Base-by-base conservation (phyloP, 805 yeast genomes). In the Hanseniaspora valbyensis region DNA sequence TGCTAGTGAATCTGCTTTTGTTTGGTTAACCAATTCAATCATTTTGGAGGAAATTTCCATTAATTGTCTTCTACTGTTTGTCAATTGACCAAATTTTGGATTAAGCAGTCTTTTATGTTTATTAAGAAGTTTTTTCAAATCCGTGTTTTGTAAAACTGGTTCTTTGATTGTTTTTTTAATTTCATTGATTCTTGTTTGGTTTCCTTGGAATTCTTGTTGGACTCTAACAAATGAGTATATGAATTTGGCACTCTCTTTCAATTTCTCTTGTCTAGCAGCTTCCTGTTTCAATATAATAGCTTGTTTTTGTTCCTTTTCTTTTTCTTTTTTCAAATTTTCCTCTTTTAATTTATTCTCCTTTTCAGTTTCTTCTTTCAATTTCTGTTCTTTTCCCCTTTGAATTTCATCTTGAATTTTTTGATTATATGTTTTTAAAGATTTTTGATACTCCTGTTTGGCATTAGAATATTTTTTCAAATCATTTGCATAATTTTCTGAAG, bases 31-130 rank as follows among this genome's bases (percentile, higher is more conserved):
- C 28, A 81, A 60, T 4, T 59, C 66, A 1, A 67, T 57, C 2
- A 92, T 66, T 42, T 80, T 87, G 5, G 56, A 53, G 1, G 73
- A 68, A 39, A 84, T 71, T 16, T 66, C 63, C 1, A 63, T 60
- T 39, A 88, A 68, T 60, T 92, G 95, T 2, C 64, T 42, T 49
- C 61, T 65, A 49, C 88, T 79, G 59, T 79, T 81, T 1, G 96
- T 87, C 54, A 92, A 69, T 66, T 92, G 97, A 12, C 98, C 97
- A 56, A 92, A 79, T 61, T 82, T 83, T 5, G 96, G 92, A 60
- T 86, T 86, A 56, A 92, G 77, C 58, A 80, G 78, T 44, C 96
- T 70, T 60, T 81, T 82, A 50, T 78, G 73, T n/a, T 73, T 72
- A 18, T 74, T 71, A 32, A 80, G 72, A n/a, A 64, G 61, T 43